Evolutionary conservation across 352 stramenopile genomes (phyloP), one percentile per base, ranked within the genome.

Genomic region (Phytophthora agathidicida): DNA sequence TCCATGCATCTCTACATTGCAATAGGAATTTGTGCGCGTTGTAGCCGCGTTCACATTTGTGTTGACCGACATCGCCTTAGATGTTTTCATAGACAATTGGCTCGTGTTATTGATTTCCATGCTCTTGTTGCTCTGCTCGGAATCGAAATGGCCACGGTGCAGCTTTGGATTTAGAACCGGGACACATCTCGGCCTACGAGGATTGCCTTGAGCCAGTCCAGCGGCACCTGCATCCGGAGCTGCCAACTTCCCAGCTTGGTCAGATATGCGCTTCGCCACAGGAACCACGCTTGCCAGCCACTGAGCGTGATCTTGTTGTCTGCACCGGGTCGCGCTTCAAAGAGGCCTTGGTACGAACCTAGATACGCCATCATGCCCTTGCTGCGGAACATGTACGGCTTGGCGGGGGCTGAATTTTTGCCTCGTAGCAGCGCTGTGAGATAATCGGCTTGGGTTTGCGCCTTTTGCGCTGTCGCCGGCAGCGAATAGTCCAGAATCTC

Each of bases 161-260:
- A n/a, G n/a, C n/a, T n/a, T n/a, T n/a, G n/a, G n/a, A n/a, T 19
- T 61, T 67, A 94, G 54, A 99, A 98, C 38, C 88, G 78, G 20
- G 79, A 96, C 50, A 98, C 96, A 60, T 99, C 96, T 62, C 97
- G 76, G 10, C 97, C 97, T 49, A 99, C 98, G 3, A 98, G 56
- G n/a, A 97, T 81, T 6, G 87, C 81, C 71, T 98, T 98, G 57
- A 98, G 91, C 96, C 96, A 99, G 73, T 98, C 94, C 71, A 98
- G 91, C 2, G 96, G 95, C 61, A 99, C 96, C 41, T 97, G 75
- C 58, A 98, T 80, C 52, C 94, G 96, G 68, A 98, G 87, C 16
- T 88, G 78, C 85, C 80, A 93, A 48, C 83, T 96, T 17, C 96
- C 82, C 36, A 98, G 94, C 71, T 98, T 98, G 27, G 96, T 98